A percentile compares a stretch with the other conserved stretches of the same genome.
These are phyloP conservation scores for Clonostachys rhizophaga DNA, from an alignment of 2,329 filamentous ascomycete species.

Conservation along the genomic window DNA sequence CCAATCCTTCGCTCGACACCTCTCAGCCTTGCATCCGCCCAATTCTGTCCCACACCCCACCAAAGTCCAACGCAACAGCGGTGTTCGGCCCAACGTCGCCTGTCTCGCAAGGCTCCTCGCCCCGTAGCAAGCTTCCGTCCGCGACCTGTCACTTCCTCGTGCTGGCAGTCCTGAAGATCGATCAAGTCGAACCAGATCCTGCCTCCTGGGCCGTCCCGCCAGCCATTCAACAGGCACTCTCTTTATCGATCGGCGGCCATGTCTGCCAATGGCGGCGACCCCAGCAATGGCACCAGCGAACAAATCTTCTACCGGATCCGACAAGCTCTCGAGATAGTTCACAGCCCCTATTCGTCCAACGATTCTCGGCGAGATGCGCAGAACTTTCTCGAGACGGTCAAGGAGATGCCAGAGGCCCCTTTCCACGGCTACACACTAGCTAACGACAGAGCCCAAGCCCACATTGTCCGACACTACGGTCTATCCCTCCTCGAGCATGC, in stretches of 20 bases:
- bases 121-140: too few relatives aligned
- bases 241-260: conserved; percentile 12
- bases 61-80: too few relatives aligned
- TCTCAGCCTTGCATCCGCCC: too few relatives aligned
- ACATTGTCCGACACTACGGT: conserved; percentile 88
- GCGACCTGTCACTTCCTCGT: too few relatives aligned
- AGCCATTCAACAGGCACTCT: not conserved
- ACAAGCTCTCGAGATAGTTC: conserved; percentile 81
- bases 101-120: too few relatives aligned
- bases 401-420: conserved; percentile 73
- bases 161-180: not conserved
- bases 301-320: conserved; percentile 64
- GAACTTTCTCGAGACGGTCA: conserved; percentile 79
- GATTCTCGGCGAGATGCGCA: conserved; percentile 78
- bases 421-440: conserved; percentile 82
- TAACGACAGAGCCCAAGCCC: conserved; percentile 66
- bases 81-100: too few relatives aligned
- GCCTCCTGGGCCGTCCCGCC: not conserved
- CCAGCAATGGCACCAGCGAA: conserved; percentile 28
- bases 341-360: conserved; percentile 77
- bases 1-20: too few relatives aligned
- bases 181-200: not conserved
- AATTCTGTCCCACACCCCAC: too few relatives aligned
- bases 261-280: conserved; percentile 29
- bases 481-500: conserved; percentile 87